Evolutionary conservation across 495 filamentous ascomycete species (phyloP).

Genomic region (Rhypophila decipiens): DNA sequence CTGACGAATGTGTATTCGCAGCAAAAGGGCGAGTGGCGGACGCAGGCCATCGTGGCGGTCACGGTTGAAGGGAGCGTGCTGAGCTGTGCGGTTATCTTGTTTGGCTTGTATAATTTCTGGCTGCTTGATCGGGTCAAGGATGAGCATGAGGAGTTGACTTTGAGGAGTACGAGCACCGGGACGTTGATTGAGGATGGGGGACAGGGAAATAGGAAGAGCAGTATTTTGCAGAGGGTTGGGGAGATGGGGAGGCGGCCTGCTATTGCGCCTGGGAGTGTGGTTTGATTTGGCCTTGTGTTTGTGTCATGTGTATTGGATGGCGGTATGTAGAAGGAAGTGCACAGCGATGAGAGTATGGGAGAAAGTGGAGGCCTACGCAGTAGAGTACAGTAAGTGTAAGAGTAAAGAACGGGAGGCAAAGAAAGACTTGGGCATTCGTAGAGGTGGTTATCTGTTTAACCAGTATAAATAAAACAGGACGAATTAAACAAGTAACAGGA

Average conservation of each 20-base stretch:
- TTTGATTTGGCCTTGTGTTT: slow-evolving; percentile 3
- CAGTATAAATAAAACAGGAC: too few species aligned
- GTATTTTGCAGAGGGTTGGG: not conserved
- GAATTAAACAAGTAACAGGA: too few species aligned
- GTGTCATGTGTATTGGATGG: too few species aligned
- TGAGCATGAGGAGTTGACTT: slow-evolving; percentile 8
- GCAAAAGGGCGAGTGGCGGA: slow-evolving; percentile 37
- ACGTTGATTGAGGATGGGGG: not conserved
- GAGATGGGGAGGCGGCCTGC: slow-evolving; percentile 1
- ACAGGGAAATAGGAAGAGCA: not conserved
- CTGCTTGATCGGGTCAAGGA: slow-evolving; percentile 25
- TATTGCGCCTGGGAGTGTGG: slow-evolving; percentile 16
- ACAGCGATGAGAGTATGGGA: too few species aligned
- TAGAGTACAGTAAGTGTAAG: too few species aligned
- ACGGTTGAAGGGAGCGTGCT: slow-evolving; percentile 20
- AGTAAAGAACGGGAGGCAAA: too few species aligned
- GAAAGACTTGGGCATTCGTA: too few species aligned
- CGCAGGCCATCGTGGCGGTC: slow-evolving; percentile 37
- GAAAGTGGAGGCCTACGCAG: too few species aligned
- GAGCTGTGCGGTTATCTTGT: slow-evolving; percentile 17
- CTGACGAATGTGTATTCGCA: slow-evolving; percentile 43
- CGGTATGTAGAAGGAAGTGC: too few species aligned
- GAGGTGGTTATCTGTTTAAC: too few species aligned
- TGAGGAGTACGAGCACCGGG: not conserved
- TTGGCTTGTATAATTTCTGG: slow-evolving; percentile 30